Evolutionary conservation across 1,284 basidiomycete genomes (phyloP).

Genomic region (Athelia sp.): DNA sequence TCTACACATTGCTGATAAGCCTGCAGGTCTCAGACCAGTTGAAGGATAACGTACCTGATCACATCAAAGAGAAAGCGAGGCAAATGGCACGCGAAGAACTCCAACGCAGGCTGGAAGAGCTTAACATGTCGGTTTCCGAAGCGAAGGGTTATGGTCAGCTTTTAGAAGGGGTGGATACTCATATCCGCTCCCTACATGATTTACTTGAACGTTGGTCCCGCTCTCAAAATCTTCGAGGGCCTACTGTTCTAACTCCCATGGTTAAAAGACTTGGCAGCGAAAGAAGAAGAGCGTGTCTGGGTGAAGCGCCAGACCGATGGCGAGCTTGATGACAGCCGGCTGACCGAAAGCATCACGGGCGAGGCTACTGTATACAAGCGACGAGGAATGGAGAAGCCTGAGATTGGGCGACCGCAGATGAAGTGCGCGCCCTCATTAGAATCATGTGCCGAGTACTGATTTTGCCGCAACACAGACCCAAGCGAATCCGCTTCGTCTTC

Average conservation of each 20-base stretch:
- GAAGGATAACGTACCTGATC: slow-evolving; percentile 55
- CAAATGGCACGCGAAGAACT: slow-evolving; percentile 63
- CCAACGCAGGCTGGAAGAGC: slow-evolving; percentile 51
- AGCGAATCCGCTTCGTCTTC: slow-evolving; percentile 64
- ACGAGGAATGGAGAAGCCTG: slow-evolving; percentile 62
- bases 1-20: background rate
- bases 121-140: slow-evolving; percentile 52
- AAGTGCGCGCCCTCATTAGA: slow-evolving; percentile 34
- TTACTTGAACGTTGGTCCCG: slow-evolving; percentile 51
- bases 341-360: slow-evolving; percentile 62
- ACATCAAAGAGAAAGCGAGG: slow-evolving; percentile 54
- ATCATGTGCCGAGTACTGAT: background rate
- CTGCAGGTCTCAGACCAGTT: slow-evolving; percentile 44
- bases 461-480: slow-evolving; percentile 36
- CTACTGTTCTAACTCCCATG: background rate
- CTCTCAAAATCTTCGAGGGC: background rate
- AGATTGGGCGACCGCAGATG: slow-evolving; percentile 59
- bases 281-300: slow-evolving; percentile 66
- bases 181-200: slow-evolving; percentile 53
- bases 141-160: slow-evolving; percentile 52
- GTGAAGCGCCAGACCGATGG: slow-evolving; percentile 66
- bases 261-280: slow-evolving; percentile 51
- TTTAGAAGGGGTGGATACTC: slow-evolving; percentile 48
- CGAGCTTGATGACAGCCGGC: slow-evolving; percentile 59
- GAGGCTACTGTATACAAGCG: slow-evolving; percentile 67